Base-by-base conservation (phyloP, 192 early-diverging fungal species). In the Podila epigama region DNA sequence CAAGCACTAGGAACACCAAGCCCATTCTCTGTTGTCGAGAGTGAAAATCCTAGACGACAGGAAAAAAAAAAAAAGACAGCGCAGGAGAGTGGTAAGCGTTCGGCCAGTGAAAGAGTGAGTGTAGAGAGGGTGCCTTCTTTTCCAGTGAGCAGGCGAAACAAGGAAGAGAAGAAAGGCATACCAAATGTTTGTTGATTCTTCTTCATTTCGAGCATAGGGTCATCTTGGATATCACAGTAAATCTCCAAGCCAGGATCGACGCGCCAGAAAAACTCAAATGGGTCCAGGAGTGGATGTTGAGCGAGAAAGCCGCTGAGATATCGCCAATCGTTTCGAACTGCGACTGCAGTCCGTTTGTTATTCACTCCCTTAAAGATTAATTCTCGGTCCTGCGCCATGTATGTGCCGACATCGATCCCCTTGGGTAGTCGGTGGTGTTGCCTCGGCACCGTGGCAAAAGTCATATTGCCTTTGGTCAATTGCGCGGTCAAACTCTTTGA, bases 221-320 rank as follows among this genome's bases (percentile, higher is more conserved):
- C 89, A 22, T 89, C 75, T 2, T 60, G 53, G 25, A 90, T 75
- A 42, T 88, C 83, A 63, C 89, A 90, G 56, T 71, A 82, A 42
- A 86, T 85, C 12, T 75, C 33, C 20, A 90, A 70, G n/a, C 80
- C 86, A n/a, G 89, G 88, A 58, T 90, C 88, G n/a, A 90, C 52
- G 18, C 88, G 64, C 88, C 88, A 89, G 68, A 88, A 89, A 7
- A 70, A 84, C 36, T 89, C 84, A 42, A 77, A 89, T 54, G 72
- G 39, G 52, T 79, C 54, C 63, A 81, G 55, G 0, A 89, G 57
- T 27, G 69, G 70, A 53, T 87, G 88, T 32, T 70, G 53, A 25
- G 66, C 85, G 54, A 89, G 79, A 51, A 81, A 82, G 0, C 88
- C 88, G 29, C 84, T 84, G 29, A 72, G 62, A 34, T 66, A 73